A percentile compares a stretch with the other conserved stretches of the same genome.
Evolutionary conservation across 257 asterid species (phyloP).

Genomic region (Nicotiana sylvestris): DNA sequence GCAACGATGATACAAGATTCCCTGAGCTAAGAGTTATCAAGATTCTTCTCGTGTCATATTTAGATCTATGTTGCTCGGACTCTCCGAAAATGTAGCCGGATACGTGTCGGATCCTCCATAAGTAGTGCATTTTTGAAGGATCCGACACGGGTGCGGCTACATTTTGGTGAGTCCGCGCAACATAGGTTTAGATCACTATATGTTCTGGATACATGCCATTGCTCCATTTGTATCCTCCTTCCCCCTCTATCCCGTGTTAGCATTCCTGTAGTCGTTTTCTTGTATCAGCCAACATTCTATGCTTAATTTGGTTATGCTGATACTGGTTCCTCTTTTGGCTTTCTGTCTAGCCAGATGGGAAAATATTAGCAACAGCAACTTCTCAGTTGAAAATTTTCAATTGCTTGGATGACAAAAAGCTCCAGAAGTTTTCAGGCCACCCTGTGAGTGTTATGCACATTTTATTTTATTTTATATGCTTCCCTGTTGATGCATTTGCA

Average conservation of each 20-base stretch:
- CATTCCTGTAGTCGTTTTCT: not conserved
- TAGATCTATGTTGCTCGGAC: too few species aligned
- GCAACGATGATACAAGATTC: not conserved
- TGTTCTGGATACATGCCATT: not conserved
- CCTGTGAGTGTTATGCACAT: constrained; percentile 60
- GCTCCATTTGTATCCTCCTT: not conserved
- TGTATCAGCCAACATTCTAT: not conserved
- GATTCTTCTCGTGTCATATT: not conserved
- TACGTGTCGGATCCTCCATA: too few species aligned
- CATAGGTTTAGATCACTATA: not conserved
- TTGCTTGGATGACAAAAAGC: constrained; percentile 53
- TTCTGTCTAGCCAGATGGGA: constrained; percentile 63
- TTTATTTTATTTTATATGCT: constrained; percentile 15
- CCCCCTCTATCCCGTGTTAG: not conserved
- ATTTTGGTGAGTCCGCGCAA: too few species aligned
- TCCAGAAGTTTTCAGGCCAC: constrained; percentile 92
- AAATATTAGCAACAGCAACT: constrained; percentile 67
- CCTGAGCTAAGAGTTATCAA: not conserved
- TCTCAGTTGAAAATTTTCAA: constrained; percentile 72
- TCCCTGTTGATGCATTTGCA: not conserved
- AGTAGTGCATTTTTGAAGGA: too few species aligned
- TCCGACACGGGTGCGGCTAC: too few species aligned
- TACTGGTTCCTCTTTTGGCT: not conserved
- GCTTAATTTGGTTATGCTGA: constrained; percentile 5
- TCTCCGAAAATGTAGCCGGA: too few species aligned